phyloP scores from a whole-genome alignment of 2,329 filamentous ascomycete genomes.

The Trichocomaceae sp. region DNA sequence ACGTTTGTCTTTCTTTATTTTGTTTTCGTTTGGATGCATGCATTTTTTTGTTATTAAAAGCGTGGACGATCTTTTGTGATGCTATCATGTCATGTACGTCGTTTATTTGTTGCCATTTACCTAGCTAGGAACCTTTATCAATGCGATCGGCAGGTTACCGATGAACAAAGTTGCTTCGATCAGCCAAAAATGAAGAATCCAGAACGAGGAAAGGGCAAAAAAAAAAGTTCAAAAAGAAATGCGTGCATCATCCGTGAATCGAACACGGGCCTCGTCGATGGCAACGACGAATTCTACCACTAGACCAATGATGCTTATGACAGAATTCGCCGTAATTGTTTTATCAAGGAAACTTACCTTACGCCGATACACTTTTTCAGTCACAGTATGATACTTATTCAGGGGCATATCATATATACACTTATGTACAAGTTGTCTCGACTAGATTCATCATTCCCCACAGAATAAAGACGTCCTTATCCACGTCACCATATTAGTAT shows the following conservation, averaged over 20 bases:
- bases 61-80: neutral
- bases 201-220: no score
- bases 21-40: neutral
- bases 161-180: no score
- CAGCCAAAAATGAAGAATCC: no score
- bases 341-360: no score
- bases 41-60: neutral
- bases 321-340: neutral
- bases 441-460: neutral
- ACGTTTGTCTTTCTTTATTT: neutral
- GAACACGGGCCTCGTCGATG: constrained; percentile 18
- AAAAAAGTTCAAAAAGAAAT: neutral
- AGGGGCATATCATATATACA: no score
- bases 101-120: no score
- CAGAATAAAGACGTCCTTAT: neutral
- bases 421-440: no score
- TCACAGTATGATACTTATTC: no score
- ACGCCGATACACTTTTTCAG: no score
- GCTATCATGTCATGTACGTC: no score
- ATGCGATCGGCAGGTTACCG: neutral
- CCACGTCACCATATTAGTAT: constrained; percentile 19
- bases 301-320: constrained; percentile 17
- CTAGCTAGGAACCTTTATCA: no score
- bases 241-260: constrained; percentile 18
- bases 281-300: constrained; percentile 19